Percentiles rank a stretch among this genome's conserved stretches.
These are phyloP conservation scores for Cytospora chrysosperma DNA, from an alignment of 2,329 filamentous ascomycete species.

Conservation along the genomic window DNA sequence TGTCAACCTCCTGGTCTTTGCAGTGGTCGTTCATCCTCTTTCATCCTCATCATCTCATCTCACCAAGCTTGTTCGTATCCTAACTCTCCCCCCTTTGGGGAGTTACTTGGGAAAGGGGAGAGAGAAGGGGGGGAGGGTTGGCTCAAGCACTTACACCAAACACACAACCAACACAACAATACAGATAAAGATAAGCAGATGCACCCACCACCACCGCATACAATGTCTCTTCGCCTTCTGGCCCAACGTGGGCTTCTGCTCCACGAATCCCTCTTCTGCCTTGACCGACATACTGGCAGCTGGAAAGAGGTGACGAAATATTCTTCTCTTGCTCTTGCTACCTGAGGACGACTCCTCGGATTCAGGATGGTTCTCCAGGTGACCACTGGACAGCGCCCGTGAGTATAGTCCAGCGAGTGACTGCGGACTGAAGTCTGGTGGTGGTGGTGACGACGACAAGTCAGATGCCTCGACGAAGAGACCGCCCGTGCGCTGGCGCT, in stretches of 20 bases:
- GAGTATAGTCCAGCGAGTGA: not conserved
- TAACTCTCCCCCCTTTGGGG: not conserved
- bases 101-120: not conserved
- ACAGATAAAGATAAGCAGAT: slow-evolving; percentile 50
- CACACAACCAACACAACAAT: slow-evolving; percentile 56
- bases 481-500: slow-evolving; percentile 8
- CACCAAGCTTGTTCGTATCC: not conserved
- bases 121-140: too few species aligned
- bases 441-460: not conserved
- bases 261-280: slow-evolving; percentile 1
- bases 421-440: not conserved
- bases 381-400: not conserved
- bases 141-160: slow-evolving; percentile 54
- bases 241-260: not conserved
- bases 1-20: not conserved
- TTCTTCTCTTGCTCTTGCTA: not conserved
- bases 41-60: too few species aligned
- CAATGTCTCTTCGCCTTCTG: slow-evolving; percentile 45
- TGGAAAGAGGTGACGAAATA: not conserved
- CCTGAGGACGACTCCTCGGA: not conserved
- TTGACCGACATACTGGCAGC: slow-evolving; percentile 22
- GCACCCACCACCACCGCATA: slow-evolving; percentile 61
- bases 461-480: slow-evolving; percentile 2
- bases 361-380: not conserved
- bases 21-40: not conserved